phyloP scores from a whole-genome alignment of 495 filamentous ascomycete genomes.

The Hypoxylon lenormandii region DNA sequence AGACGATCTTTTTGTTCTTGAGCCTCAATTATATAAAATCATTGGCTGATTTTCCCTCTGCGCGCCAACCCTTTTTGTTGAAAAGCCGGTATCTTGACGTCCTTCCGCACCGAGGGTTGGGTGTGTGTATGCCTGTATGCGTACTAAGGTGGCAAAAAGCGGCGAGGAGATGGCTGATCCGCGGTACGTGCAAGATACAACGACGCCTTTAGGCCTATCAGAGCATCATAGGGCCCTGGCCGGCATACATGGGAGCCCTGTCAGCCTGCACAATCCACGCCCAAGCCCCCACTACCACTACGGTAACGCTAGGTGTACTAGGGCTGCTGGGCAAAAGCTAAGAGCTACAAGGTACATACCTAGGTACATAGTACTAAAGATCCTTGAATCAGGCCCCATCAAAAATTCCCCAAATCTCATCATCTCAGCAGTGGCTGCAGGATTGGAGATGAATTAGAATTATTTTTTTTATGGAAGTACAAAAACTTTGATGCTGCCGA shows the following conservation, averaged over 20 bases:
- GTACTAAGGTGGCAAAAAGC: slow-evolving; percentile 19
- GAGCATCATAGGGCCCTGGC: slow-evolving; percentile 16
- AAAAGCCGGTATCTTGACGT: slow-evolving; percentile 24
- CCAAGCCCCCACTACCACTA: slow-evolving; percentile 29
- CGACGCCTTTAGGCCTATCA: slow-evolving; percentile 35
- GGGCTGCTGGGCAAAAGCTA: slow-evolving; percentile 4
- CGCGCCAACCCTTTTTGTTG: slow-evolving; percentile 13
- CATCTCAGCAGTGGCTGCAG: slow-evolving; percentile 25
- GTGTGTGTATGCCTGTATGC: slow-evolving; percentile 2
- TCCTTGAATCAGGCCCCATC: slow-evolving; percentile 30
- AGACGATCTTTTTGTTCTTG: slow-evolving; percentile 26
- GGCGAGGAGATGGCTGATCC: slow-evolving; percentile 13
- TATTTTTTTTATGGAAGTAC: slow-evolving; percentile 40
- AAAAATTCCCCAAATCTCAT: slow-evolving; percentile 38
- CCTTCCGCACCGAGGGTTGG: slow-evolving; percentile 24
- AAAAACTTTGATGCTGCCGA: slow-evolving; percentile 44
- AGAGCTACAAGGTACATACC: no score
- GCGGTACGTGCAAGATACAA: slow-evolving; percentile 31
- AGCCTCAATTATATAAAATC: slow-evolving; percentile 36
- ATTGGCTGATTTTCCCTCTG: slow-evolving; percentile 32
- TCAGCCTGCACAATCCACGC: slow-evolving; percentile 15
- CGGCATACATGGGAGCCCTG: slow-evolving; percentile 20
- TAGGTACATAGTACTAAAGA: no score
- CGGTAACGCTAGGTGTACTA: slow-evolving; percentile 8
- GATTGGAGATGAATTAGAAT: slow-evolving; percentile 2